Evolutionary conservation across 2,329 filamentous ascomycete genomes (phyloP).

Genomic region (Cercospora citrullina): DNA sequence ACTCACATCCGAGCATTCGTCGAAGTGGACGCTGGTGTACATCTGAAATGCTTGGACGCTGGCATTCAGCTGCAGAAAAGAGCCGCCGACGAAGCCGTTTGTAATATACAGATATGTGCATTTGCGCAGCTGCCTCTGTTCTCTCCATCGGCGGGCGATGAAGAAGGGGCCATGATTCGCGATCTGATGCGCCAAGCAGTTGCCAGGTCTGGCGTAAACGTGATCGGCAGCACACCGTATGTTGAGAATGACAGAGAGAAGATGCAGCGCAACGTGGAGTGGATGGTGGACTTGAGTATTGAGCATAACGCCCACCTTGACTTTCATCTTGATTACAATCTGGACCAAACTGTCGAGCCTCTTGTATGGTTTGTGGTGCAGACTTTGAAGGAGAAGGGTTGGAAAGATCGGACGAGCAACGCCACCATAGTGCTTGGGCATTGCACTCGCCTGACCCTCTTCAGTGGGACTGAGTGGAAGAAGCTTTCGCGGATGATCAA

Average conservation of each 20-base stretch:
- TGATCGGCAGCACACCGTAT: conserved; percentile 68
- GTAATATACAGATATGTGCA: conserved; percentile 65
- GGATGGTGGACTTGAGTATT: conserved; percentile 60
- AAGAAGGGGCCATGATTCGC: conserved; percentile 53
- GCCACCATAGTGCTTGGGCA: conserved; percentile 64
- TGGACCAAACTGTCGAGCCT: conserved; percentile 53
- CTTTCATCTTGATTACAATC: conserved; percentile 71
- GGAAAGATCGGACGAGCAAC: conserved; percentile 46
- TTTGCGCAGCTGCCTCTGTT: conserved; percentile 72
- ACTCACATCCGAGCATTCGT: conserved; percentile 71
- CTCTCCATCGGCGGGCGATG: conserved; percentile 46
- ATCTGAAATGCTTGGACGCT: conserved; percentile 57
- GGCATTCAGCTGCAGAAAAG: conserved; percentile 56
- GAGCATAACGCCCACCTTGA: conserved; percentile 59
- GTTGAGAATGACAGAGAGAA: conserved; percentile 58
- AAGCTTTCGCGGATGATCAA: conserved; percentile 52
- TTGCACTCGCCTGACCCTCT: conserved; percentile 65
- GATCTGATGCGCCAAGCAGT: conserved; percentile 51
- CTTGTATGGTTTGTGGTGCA: conserved; percentile 58
- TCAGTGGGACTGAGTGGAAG: conserved; percentile 53
- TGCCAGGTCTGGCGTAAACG: conserved; percentile 52
- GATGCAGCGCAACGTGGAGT: conserved; percentile 60
- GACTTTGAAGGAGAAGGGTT: conserved; percentile 52
- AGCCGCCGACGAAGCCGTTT: conserved; percentile 52
- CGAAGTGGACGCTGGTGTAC: conserved; percentile 65